Evolutionary conservation across 1,139 yeast genomes (phyloP), one percentile per base, ranked within the genome.

Genomic region (Suhomyces wounanorum): DNA sequence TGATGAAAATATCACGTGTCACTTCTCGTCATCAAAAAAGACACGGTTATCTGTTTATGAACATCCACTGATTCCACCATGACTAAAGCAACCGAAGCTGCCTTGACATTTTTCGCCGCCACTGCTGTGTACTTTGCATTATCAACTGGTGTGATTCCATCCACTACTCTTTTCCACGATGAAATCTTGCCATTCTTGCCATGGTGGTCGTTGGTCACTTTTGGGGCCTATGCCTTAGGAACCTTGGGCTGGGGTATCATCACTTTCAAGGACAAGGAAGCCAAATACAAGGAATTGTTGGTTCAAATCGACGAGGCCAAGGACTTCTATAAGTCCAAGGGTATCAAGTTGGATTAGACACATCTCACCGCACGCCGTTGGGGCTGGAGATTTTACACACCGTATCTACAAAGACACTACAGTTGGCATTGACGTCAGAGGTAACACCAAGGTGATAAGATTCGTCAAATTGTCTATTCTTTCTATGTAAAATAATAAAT

Each of bases 181-280:
- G 84, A 84, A 57, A 78, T 87, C 52, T 69, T 87, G 56, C 92
- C 92, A 25, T 75, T 59, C 62, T 69, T 87, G 52, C 94, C 94
- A 47, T 84, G 80, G 76, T 87, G 92, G 92, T 78, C 74, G 0
- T 70, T 87, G 58, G 89, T 87, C 33, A 62, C 87, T 7, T 86
- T 87, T 65, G 92, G 92, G 31, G 73, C 88, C 18, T 87, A 84
- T 62, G 84, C 91, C n/a, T 76, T 87, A 59, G 86, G 80, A 44
- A 81, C 87, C 9, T 75, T 87, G 53, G 92, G 94, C 39, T 82
- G 81, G 77, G 90, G 89, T 49, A 85, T 87, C 18, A 72, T 77
- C 61, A 83, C 90, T 1, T 84, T 87, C 71, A 84, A 85, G 62
- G 90, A 87, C 70, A 87, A 86, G 69, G 84, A 84, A 58, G 87